Evolutionary conservation across 2,329 filamentous ascomycete species (phyloP).

Genomic region (Cladorrhinum sp.): DNA sequence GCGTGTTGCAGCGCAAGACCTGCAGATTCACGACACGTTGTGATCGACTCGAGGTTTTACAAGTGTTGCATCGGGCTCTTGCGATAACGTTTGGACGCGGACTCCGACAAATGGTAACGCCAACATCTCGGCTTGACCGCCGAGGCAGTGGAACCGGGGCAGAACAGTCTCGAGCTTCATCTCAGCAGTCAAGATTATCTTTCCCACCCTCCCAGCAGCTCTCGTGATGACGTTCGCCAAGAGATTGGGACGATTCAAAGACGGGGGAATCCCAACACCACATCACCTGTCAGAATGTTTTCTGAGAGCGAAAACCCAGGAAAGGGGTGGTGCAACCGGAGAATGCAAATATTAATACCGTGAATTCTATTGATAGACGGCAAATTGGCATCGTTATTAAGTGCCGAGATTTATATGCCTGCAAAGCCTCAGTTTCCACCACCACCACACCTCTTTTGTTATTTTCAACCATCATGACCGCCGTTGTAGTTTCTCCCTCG

Average conservation of each 20-base stretch:
- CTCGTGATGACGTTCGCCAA: conserved; percentile 6
- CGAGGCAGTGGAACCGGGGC: conserved; percentile 5
- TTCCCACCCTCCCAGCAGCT: neutral
- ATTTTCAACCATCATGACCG: too few relatives aligned
- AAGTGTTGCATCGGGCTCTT: too few relatives aligned
- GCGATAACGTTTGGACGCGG: neutral
- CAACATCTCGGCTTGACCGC: neutral
- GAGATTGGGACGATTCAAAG: neutral
- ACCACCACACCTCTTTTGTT: too few relatives aligned
- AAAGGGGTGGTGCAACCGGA: neutral
- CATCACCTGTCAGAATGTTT: neutral
- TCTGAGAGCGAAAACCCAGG: neutral
- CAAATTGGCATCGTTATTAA: too few relatives aligned
- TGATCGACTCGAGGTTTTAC: too few relatives aligned
- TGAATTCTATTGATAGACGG: neutral
- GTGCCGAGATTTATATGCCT: too few relatives aligned
- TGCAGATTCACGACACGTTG: too few relatives aligned
- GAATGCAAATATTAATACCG: neutral
- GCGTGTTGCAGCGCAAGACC: too few relatives aligned
- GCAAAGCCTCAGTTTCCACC: neutral
- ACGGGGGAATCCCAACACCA: neutral
- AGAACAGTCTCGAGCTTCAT: neutral
- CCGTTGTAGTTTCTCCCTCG: neutral
- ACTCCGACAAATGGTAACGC: neutral
- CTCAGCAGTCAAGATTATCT: neutral